phyloP scores from a whole-genome alignment of 768 basidiomycete species.

The Russula foetens region DNA sequence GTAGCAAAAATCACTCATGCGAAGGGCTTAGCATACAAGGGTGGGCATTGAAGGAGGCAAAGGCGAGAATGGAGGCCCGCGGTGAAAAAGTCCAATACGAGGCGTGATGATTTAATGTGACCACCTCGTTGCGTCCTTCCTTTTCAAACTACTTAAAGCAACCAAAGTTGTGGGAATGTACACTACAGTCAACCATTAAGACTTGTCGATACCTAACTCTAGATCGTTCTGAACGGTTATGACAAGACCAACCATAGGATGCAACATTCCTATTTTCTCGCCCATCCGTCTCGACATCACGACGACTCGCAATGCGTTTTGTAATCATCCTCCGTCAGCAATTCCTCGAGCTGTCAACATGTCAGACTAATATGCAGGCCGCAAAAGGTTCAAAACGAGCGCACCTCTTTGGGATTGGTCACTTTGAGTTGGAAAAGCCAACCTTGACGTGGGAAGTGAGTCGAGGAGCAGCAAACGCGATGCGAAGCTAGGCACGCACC shows the following conservation, averaged over 20 bases:
- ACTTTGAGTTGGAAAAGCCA: slow-evolving; percentile 95
- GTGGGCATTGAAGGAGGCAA: slow-evolving; percentile 89
- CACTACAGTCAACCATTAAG: slow-evolving; percentile 4
- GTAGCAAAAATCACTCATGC: neutral
- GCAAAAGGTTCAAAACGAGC: slow-evolving; percentile 15
- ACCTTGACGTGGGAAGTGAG: slow-evolving; percentile 42
- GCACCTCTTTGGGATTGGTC: slow-evolving; percentile 67
- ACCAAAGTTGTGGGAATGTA: slow-evolving; percentile 7
- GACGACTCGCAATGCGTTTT: slow-evolving; percentile 42
- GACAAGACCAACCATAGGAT: neutral
- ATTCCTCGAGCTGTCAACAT: slow-evolving; percentile 46
- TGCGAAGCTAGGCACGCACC: slow-evolving; percentile 49
- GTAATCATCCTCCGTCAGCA: slow-evolving; percentile 78
- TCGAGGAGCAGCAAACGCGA: neutral
- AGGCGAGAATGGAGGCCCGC: slow-evolving; percentile 84
- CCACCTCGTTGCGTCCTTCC: neutral
- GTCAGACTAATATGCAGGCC: neutral
- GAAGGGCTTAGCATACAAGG: slow-evolving; percentile 61
- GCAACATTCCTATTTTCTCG: neutral
- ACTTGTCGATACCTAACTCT: slow-evolving; percentile 12
- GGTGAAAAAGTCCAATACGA: slow-evolving; percentile 80
- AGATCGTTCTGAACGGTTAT: neutral
- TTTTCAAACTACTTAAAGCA: neutral
- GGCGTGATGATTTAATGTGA: neutral
- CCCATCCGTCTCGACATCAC: slow-evolving; percentile 18